Percentiles rank a stretch among this genome's conserved stretches.
Evolutionary conservation across 257 asterid species (phyloP).

Genomic region (Lavandula angustifolia): DNA sequence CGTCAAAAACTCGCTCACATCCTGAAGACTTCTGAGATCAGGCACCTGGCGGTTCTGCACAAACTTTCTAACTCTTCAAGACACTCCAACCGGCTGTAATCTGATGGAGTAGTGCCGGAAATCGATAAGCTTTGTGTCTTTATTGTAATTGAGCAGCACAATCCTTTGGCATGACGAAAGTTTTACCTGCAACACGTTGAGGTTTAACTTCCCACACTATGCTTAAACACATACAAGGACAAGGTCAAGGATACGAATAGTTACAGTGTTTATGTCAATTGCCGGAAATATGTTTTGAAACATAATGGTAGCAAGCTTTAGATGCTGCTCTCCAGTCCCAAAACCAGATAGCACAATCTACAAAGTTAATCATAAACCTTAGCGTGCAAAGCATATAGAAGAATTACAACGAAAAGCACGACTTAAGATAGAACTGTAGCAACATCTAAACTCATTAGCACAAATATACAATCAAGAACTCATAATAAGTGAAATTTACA

Average conservation of each 20-base stretch:
- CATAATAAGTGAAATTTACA: background rate
- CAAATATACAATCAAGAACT: background rate
- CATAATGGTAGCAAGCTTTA: conserved; percentile 86
- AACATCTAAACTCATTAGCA: conserved; percentile 2
- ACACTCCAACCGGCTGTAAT: conserved; percentile 92
- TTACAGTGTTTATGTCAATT: conserved; percentile 82
- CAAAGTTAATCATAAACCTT: conserved; percentile 31
- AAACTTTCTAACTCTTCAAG: conserved; percentile 79
- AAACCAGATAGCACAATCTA: conserved; percentile 97
- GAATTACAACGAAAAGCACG: background rate
- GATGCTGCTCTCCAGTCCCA: conserved; percentile 93
- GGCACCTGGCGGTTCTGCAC: conserved; percentile 94
- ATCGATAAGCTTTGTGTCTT: conserved; percentile 82
- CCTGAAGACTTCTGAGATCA: conserved; percentile 77
- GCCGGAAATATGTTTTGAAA: conserved; percentile 96
- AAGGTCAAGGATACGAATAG: conserved; percentile 35
- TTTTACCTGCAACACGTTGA: conserved; percentile 64
- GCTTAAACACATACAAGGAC: conserved; percentile 12
- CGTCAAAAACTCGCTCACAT: conserved; percentile 84
- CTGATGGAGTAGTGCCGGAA: conserved; percentile 89
- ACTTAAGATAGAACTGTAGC: background rate
- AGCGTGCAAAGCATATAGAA: conserved; percentile 6
- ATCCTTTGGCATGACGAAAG: conserved; percentile 94
- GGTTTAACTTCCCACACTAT: conserved; percentile 22
- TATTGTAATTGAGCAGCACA: conserved; percentile 84